Base-by-base conservation (phyloP, 176 grass and related monocot species). In the Eremochloa ophiuroides region DNA sequence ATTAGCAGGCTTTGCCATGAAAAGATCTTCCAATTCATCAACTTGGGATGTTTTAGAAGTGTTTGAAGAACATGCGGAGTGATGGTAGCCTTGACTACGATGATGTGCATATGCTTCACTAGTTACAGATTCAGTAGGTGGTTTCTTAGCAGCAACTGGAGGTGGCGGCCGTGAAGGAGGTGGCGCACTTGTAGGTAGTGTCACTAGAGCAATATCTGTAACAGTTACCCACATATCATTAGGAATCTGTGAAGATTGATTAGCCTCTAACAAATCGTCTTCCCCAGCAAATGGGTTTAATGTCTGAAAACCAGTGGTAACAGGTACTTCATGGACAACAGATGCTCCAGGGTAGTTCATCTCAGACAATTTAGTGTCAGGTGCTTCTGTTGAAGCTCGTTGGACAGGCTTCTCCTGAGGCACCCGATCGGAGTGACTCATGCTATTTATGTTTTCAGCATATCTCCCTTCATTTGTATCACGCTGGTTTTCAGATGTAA, bases 191-290 rank as follows among this genome's bases (percentile, higher is more conserved):
- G 90, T 92, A 76, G 93, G 90, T 73, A 76, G 82, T 73, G 93
- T 95, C 50, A 86, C 84, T 65, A 95, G 82, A 77, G 83, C 82
- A 90, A 95, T 90, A 85, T 95, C 90, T 59, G 79, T 83, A 88
- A 92, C 79, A 79, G 85, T 92, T 62, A 92, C 41, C 93, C 93
- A 95, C 68, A 92, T 38, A 66, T 90, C 93, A 60, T 92, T 18
- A 38, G 65, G 18, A 47, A 30, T 68, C 58, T 77, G 66, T 33
- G 50, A 74, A 59, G 60, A 88, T 33, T 88, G 79, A 69, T 62
- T 83, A 28, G 44, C 74, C n/a, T 84, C 84, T 33, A 85, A 75
- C 39, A 85, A 82, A 73, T 84, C 74, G 5, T 90, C 87, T 41
- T 58, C 86, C 39, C 0, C 79, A 78, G 27, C 76, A 78, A 89